Conservation (phyloP, 805 yeast species). For the Nakazawaea sp. region DNA sequence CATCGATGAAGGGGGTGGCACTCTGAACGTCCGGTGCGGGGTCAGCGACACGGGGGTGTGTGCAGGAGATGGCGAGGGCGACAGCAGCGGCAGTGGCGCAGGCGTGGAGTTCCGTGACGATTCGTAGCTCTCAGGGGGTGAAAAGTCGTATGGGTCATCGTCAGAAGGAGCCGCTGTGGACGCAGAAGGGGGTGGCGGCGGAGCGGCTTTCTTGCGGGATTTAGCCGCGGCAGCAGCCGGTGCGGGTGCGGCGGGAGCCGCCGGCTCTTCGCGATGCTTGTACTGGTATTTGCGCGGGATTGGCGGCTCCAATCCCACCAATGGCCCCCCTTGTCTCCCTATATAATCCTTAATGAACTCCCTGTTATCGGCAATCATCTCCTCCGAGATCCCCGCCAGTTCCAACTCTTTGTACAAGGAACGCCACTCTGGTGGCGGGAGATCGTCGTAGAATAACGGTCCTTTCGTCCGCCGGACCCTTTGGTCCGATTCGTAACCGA, state of each 20-base stretch:
- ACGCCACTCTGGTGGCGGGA: conserved; percentile 84
- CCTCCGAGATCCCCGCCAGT: conserved; percentile 75
- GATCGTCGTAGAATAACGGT: conserved; percentile 64
- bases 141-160: conserved; percentile 16
- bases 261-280: conserved; percentile 18
- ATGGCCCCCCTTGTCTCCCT: conserved; percentile 65
- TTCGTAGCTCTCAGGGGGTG: conserved; percentile 13
- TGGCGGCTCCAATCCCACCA: conserved; percentile 83
- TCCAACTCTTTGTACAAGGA: conserved; percentile 66
- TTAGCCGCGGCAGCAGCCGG: conserved; percentile 15
- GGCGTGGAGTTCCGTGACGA: conserved; percentile 11
- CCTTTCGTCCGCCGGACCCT: conserved; percentile 51
- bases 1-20: conserved; percentile 11
- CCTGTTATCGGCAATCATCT: conserved; percentile 82
- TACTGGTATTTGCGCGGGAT: conserved; percentile 55
- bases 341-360: conserved; percentile 79
- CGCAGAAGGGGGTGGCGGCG: conserved; percentile 33
- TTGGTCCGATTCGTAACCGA: conserved; percentile 30
- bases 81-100: conserved; percentile 13
- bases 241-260: conserved; percentile 32
- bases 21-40: conserved; percentile 24
- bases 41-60: background rate
- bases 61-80: conserved; percentile 13
- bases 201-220: conserved; percentile 26
- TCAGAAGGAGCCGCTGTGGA: conserved; percentile 17